Conservation (phyloP, 768 basidiomycete genomes). For the Crassisporium funariophilum region DNA sequence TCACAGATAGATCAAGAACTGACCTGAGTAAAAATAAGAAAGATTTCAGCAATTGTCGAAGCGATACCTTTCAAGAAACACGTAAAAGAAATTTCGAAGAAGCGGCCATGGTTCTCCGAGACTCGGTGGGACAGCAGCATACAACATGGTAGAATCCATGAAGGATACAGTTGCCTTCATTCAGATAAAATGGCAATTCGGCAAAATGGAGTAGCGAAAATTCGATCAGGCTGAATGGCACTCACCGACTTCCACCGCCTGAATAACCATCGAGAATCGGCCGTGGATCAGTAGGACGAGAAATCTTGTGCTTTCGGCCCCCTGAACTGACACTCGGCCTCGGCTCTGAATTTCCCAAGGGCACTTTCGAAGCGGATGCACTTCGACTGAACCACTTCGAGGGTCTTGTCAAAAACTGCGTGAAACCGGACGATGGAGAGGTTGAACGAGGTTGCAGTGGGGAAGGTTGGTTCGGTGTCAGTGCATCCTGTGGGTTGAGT, state of each 20-base stretch:
- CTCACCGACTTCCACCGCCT: conserved; percentile 56
- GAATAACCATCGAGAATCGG: conserved; percentile 67
- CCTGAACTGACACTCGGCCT: conserved; percentile 44
- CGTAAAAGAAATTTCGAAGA: too few relatives aligned
- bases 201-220: background rate
- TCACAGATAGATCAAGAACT: conserved; percentile 61
- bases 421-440: conserved; percentile 67
- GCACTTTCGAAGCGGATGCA: conserved; percentile 51
- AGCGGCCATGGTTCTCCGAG: too few relatives aligned
- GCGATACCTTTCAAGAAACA: background rate
- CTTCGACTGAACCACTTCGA: conserved; percentile 74
- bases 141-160: conserved; percentile 2
- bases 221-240: conserved; percentile 6
- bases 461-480: conserved; percentile 28
- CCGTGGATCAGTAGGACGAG: conserved; percentile 80
- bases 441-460: conserved; percentile 53
- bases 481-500: conserved; percentile 20
- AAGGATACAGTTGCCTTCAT: background rate
- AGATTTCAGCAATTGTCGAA: background rate
- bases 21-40: conserved; percentile 55
- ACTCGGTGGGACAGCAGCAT: background rate
- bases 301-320: conserved; percentile 71
- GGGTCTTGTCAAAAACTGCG: conserved; percentile 66
- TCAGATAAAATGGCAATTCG: background rate
- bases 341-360: conserved; percentile 44